Percentiles rank a stretch among this genome's conserved stretches.
These are phyloP conservation scores for Westerdykella aurantiaca DNA, from an alignment of 2,329 filamentous ascomycete species.

Conservation along the genomic window DNA sequence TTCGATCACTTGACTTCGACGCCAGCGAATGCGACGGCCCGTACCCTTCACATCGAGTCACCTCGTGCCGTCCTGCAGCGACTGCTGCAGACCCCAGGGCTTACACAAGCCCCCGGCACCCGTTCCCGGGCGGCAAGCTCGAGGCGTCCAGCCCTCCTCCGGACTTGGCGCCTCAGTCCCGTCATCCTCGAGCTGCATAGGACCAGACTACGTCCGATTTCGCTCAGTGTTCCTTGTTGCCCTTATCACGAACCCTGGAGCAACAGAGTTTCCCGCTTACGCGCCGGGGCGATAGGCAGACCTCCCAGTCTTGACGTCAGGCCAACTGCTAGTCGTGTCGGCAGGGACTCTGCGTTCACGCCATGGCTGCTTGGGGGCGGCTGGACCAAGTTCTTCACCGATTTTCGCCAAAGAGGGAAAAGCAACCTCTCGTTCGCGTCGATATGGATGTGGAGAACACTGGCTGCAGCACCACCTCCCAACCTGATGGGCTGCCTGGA, in stretches of 20 bases:
- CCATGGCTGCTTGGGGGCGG: too few relatives aligned
- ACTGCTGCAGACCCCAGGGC: conserved; percentile 21
- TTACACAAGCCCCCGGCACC: conserved; percentile 17
- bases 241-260: conserved; percentile 20
- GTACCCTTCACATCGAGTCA: conserved; percentile 29
- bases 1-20: conserved; percentile 56
- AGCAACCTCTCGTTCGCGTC: too few relatives aligned
- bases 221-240: conserved; percentile 2
- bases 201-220: conserved; percentile 2
- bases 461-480: too few relatives aligned
- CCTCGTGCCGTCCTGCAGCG: conserved; percentile 30
- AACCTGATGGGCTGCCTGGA: too few relatives aligned
- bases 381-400: too few relatives aligned
- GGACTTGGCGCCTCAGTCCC: conserved; percentile 24
- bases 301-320: too few relatives aligned
- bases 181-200: conserved; percentile 1
- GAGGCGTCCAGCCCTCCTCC: conserved; percentile 24
- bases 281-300: conserved; percentile 34
- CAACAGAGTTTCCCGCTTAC: conserved; percentile 26
- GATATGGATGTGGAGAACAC: too few relatives aligned
- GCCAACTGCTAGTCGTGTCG: too few relatives aligned
- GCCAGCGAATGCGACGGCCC: conserved; percentile 38
- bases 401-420: too few relatives aligned
- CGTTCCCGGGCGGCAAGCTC: conserved; percentile 33
- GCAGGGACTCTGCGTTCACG: too few relatives aligned